Percentiles rank a stretch among this genome's conserved stretches.
These are phyloP conservation scores for Penicillium cataractarum DNA, from an alignment of 495 filamentous ascomycete genomes.

Conservation along the genomic window DNA sequence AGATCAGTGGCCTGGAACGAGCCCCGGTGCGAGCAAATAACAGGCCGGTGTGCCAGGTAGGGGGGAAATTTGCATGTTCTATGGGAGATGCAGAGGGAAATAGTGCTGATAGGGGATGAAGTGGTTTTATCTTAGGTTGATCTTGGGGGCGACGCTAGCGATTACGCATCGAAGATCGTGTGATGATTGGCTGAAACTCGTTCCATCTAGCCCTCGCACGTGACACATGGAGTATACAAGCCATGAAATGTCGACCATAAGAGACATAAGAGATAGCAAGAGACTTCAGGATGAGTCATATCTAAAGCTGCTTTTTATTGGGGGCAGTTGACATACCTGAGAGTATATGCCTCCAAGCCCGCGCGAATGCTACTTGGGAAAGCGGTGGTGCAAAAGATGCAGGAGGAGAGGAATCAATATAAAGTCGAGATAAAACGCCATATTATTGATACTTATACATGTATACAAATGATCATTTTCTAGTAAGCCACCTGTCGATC, in stretches of 20 bases:
- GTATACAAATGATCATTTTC: not conserved
- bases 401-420: not conserved
- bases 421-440: not conserved
- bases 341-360: too few relatives aligned
- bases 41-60: not conserved
- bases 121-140: not conserved
- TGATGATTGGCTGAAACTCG: not conserved
- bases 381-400: not conserved
- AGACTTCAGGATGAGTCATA: too few relatives aligned
- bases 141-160: slow-evolving; percentile 4
- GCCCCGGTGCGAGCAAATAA: not conserved
- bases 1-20: not conserved
- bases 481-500: slow-evolving; percentile 15
- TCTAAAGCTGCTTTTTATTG: too few relatives aligned
- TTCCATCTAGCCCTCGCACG: not conserved
- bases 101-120: not conserved
- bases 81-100: not conserved
- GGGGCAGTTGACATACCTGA: too few relatives aligned
- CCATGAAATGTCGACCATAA: not conserved
- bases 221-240: not conserved
- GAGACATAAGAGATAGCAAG: not conserved
- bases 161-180: not conserved
- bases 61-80: not conserved
- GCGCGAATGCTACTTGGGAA: too few relatives aligned
- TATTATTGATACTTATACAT: not conserved